Percentiles rank a stretch among this genome's conserved stretches.
Conservation (phyloP, 345 rosid genomes). For the Pistacia integerrima region DNA sequence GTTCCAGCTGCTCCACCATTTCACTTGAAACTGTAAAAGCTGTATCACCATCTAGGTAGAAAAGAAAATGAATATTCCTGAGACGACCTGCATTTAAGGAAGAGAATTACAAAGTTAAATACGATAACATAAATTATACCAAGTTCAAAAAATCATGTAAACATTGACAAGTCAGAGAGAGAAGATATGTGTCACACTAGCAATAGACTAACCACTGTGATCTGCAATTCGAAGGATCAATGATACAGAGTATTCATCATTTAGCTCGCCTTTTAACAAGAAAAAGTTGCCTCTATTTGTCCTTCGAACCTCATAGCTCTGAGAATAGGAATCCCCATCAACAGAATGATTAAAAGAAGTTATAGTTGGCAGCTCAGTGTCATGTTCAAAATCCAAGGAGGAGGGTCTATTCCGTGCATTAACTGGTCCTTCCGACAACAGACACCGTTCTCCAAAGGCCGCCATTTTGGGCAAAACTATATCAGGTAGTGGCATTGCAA, state of each 20-base stretch:
- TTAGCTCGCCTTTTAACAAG: slow-evolving; percentile 66
- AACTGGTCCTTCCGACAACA: slow-evolving; percentile 80
- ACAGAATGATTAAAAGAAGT: slow-evolving; percentile 42
- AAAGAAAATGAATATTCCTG: slow-evolving; percentile 79
- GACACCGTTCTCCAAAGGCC: slow-evolving; percentile 69
- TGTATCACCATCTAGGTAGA: slow-evolving; percentile 79
- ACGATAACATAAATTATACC: not conserved
- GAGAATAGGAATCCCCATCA: slow-evolving; percentile 27
- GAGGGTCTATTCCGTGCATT: slow-evolving; percentile 37
- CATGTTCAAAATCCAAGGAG: slow-evolving; percentile 62
- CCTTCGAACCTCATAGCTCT: slow-evolving; percentile 60
- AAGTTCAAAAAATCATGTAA: too few species aligned
- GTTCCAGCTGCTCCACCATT: slow-evolving; percentile 92
- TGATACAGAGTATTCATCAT: slow-evolving; percentile 71
- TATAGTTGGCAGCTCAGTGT: slow-evolving; percentile 55
- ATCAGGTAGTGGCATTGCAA: slow-evolving; percentile 61
- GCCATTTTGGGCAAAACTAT: slow-evolving; percentile 66
- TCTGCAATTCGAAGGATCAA: slow-evolving; percentile 76
- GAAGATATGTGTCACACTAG: not conserved
- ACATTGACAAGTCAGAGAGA: not conserved
- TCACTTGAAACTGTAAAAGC: slow-evolving; percentile 79
- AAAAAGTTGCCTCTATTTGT: slow-evolving; percentile 62
- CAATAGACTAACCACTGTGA: slow-evolving; percentile 51
- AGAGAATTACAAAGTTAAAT: slow-evolving; percentile 1
- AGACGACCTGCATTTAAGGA: slow-evolving; percentile 54